Conservation (phyloP, 1,284 basidiomycete species). For the Tetrapyrgos nigripes region DNA sequence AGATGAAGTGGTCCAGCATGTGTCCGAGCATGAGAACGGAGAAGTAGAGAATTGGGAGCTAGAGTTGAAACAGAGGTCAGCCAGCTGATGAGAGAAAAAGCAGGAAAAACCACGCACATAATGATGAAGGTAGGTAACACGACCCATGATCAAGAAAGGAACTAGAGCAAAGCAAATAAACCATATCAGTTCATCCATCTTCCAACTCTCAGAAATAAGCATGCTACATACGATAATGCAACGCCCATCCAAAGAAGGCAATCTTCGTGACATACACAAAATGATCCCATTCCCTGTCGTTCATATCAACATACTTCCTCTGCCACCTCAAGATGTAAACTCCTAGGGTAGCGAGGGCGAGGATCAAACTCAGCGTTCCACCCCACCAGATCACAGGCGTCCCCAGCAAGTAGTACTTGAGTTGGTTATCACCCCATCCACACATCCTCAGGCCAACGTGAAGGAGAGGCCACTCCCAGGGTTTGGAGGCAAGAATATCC, state of each 20-base stretch:
- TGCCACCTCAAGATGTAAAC: constrained; percentile 88
- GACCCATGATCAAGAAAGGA: constrained; percentile 96
- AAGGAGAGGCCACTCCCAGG: constrained; percentile 94
- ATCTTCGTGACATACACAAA: constrained; percentile 94
- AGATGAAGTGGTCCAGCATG: constrained; percentile 91
- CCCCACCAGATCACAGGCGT: constrained; percentile 96
- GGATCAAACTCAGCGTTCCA: constrained; percentile 70
- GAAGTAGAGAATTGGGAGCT: constrained; percentile 97
- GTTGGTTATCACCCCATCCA: constrained; percentile 89
- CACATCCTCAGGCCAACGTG: constrained; percentile 94
- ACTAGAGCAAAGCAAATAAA: constrained; percentile 49
- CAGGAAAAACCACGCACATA: constrained; percentile 58
- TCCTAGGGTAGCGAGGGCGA: constrained; percentile 53
- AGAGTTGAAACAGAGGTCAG: constrained; percentile 6
- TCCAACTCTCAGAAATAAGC: too few species aligned
- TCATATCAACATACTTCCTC: constrained; percentile 91
- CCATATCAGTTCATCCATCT: not conserved
- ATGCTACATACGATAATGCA: constrained; percentile 81
- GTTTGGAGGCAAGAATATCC: constrained; percentile 93
- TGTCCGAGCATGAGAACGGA: constrained; percentile 92
- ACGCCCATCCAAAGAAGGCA: constrained; percentile 89
- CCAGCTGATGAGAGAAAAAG: not conserved
- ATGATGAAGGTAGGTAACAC: constrained; percentile 91
- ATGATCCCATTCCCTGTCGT: constrained; percentile 91
- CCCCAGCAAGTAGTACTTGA: constrained; percentile 95